Percentiles rank a stretch among this genome's conserved stretches.
Conservation (phyloP, 768 basidiomycete genomes). For the Leccinum incarnatum region DNA sequence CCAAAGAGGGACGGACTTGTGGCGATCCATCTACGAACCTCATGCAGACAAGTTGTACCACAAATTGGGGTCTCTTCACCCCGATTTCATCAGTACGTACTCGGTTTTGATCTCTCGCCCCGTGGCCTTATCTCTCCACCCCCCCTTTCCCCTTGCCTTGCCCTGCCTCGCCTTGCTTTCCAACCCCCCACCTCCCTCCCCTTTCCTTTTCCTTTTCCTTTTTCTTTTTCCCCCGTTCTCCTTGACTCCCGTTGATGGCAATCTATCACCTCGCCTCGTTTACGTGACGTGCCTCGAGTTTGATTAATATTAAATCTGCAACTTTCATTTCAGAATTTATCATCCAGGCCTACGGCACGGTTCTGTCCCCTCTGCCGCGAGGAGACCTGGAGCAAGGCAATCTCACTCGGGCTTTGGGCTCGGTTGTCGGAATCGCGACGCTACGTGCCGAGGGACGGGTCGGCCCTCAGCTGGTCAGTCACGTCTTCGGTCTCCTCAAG, state of each 20-base stretch:
- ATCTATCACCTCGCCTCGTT: constrained; percentile 30
- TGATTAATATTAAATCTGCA: constrained; percentile 27
- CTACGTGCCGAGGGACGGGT: constrained; percentile 83
- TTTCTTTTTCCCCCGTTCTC: not conserved
- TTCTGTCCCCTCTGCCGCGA: constrained; percentile 73
- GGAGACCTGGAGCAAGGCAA: constrained; percentile 72
- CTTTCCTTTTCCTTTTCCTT: not conserved
- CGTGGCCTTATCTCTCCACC: constrained; percentile 25
- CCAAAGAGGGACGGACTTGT: constrained; percentile 67
- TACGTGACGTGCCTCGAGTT: constrained; percentile 32
- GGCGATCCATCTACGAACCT: constrained; percentile 87
- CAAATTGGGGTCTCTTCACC: constrained; percentile 86
- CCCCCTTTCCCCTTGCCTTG: not conserved
- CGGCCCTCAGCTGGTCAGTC: constrained; percentile 83
- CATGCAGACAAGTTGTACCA: constrained; percentile 85
- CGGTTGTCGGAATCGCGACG: constrained; percentile 80
- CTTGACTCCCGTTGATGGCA: constrained; percentile 21
- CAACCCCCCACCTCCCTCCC: not conserved
- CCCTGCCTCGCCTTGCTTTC: constrained; percentile 7
- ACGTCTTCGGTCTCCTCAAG: constrained; percentile 88
- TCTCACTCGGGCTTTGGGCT: constrained; percentile 80
- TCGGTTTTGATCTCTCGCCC: constrained; percentile 16
- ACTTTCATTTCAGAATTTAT: constrained; percentile 63
- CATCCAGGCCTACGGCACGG: constrained; percentile 79
- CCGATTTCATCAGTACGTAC: constrained; percentile 87